phyloP scores from a whole-genome alignment of 345 rosid genomes.

The Stellera chamaejasme region DNA sequence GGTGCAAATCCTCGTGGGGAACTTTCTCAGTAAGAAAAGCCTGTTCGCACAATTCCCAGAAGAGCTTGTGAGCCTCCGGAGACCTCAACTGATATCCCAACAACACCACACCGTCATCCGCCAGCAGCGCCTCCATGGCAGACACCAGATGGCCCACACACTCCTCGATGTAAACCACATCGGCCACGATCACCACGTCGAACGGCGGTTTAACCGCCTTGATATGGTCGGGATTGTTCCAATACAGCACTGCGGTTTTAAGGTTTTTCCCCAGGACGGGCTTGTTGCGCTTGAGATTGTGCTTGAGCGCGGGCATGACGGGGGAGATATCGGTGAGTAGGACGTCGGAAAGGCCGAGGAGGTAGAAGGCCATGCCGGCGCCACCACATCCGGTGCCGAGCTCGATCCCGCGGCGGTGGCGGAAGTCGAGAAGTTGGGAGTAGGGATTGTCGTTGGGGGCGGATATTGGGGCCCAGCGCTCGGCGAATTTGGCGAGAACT shows the following conservation, averaged over 20 bases:
- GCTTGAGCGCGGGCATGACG: slow-evolving; percentile 87
- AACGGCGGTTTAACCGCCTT: slow-evolving; percentile 60
- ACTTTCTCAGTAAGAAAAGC: slow-evolving; percentile 69
- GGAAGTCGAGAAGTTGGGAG: slow-evolving; percentile 59
- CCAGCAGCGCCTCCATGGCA: slow-evolving; percentile 61
- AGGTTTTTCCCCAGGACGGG: slow-evolving; percentile 48
- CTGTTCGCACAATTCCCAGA: slow-evolving; percentile 68
- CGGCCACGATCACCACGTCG: slow-evolving; percentile 67
- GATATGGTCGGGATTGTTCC: slow-evolving; percentile 70
- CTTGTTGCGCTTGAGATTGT: slow-evolving; percentile 89
- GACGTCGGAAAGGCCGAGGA: slow-evolving; percentile 67
- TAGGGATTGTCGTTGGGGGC: slow-evolving; percentile 38
- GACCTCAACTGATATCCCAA: slow-evolving; percentile 83
- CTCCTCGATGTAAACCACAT: slow-evolving; percentile 76
- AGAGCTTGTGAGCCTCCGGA: slow-evolving; percentile 72
- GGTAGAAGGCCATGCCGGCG: slow-evolving; percentile 78
- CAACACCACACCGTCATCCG: slow-evolving; percentile 64
- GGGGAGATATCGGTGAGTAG: slow-evolving; percentile 81
- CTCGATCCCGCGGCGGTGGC: slow-evolving; percentile 52
- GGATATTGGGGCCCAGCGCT: slow-evolving; percentile 60
- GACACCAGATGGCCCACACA: slow-evolving; percentile 47
- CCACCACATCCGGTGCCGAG: slow-evolving; percentile 89
- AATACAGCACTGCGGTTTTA: slow-evolving; percentile 47
- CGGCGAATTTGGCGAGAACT: slow-evolving; percentile 83
- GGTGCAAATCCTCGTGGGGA: slow-evolving; percentile 75